Percentiles rank a stretch among this genome's conserved stretches.
These are phyloP conservation scores for Coemansia sp. DNA, from an alignment of 192 early-diverging fungal species.

Conservation along the genomic window DNA sequence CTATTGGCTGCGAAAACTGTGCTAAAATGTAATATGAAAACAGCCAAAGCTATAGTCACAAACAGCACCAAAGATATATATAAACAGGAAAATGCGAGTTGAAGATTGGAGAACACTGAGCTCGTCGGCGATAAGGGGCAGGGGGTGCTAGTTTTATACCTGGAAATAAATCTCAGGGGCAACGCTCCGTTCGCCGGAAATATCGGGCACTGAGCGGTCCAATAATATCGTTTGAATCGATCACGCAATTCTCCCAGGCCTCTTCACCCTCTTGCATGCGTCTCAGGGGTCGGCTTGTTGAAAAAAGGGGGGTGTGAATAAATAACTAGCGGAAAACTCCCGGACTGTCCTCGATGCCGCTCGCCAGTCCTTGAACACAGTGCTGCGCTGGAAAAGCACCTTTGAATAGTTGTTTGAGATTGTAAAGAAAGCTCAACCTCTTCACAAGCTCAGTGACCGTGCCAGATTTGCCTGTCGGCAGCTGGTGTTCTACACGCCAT, in stretches of 20 bases:
- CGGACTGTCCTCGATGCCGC: constrained; percentile 2
- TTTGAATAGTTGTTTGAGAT: too few species aligned
- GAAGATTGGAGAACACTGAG: background rate
- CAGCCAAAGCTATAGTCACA: background rate
- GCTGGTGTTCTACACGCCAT: constrained; percentile 29
- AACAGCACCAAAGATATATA: too few species aligned
- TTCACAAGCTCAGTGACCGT: too few species aligned
- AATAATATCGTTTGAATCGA: constrained; percentile 12
- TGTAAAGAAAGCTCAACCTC: too few species aligned
- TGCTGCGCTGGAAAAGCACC: too few species aligned
- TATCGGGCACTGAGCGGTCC: constrained; percentile 5
- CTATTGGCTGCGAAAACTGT: background rate
- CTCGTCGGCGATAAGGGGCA: background rate
- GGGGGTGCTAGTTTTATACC: background rate
- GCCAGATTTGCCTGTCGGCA: constrained; percentile 25
- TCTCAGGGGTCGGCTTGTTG: constrained; percentile 1
- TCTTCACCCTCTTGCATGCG: background rate
- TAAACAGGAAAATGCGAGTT: background rate
- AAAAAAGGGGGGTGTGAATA: background rate
- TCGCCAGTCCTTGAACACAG: constrained; percentile 13
- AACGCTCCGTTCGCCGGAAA: background rate
- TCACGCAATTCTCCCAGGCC: constrained; percentile 20
- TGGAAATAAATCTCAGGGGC: background rate
- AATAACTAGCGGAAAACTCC: constrained; percentile 1
- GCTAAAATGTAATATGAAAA: background rate